Evolutionary conservation across 257 asterid genomes (phyloP).

Genomic region (Gynochthodes officinalis): DNA sequence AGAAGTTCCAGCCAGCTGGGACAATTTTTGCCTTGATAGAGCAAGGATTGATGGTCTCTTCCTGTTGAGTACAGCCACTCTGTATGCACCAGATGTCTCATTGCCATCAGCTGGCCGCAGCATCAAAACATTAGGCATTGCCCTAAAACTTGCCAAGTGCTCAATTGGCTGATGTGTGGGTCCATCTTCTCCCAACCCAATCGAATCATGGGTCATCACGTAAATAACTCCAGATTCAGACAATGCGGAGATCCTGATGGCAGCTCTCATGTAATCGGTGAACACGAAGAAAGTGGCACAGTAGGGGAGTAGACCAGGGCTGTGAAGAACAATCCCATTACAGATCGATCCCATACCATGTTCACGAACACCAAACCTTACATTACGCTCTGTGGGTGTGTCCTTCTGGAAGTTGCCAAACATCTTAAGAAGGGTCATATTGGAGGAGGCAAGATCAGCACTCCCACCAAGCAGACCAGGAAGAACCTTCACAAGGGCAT

Average conservation of each 20-base stretch:
- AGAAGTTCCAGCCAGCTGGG: slow-evolving; percentile 62
- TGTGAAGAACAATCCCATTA: slow-evolving; percentile 73
- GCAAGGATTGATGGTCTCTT: slow-evolving; percentile 72
- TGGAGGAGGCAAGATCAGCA: slow-evolving; percentile 89
- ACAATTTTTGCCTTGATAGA: slow-evolving; percentile 62
- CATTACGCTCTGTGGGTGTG: slow-evolving; percentile 64
- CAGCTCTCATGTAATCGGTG: slow-evolving; percentile 94
- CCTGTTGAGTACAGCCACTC: slow-evolving; percentile 62
- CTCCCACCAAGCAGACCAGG: slow-evolving; percentile 90
- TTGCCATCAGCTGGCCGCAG: slow-evolving; percentile 90
- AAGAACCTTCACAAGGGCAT: slow-evolving; percentile 72
- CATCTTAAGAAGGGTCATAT: slow-evolving; percentile 74
- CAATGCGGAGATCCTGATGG: slow-evolving; percentile 82
- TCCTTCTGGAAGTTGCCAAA: slow-evolving; percentile 78
- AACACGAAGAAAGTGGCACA: slow-evolving; percentile 88
- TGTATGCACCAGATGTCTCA: slow-evolving; percentile 82
- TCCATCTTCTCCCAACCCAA: slow-evolving; percentile 75
- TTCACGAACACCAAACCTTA: slow-evolving; percentile 73
- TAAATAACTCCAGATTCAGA: slow-evolving; percentile 61
- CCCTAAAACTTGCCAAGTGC: slow-evolving; percentile 74
- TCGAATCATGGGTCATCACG: slow-evolving; percentile 74
- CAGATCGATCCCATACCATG: slow-evolving; percentile 87
- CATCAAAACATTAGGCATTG: slow-evolving; percentile 73
- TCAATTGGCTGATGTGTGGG: slow-evolving; percentile 80
- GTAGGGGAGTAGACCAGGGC: slow-evolving; percentile 77